These are phyloP conservation scores for Suillus placidus DNA, from an alignment of 768 basidiomycete genomes.

Conservation along the genomic window DNA sequence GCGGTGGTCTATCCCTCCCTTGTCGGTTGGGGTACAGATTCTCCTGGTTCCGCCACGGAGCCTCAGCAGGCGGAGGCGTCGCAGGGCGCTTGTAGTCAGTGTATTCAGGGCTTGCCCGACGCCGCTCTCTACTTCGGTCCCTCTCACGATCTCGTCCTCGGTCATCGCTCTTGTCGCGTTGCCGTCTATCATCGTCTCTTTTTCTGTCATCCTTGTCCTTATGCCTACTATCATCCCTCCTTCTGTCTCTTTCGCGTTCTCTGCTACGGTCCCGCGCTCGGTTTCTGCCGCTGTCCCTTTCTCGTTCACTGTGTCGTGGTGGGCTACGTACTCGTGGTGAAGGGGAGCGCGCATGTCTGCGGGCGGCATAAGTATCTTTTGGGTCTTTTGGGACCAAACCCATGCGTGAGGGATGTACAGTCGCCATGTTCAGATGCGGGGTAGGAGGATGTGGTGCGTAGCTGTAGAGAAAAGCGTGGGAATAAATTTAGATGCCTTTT, in stretches of 20 bases:
- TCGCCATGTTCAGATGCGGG: constrained; percentile 51
- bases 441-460: not conserved
- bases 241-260: not conserved
- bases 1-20: constrained; percentile 31
- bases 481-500: not conserved
- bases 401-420: constrained; percentile 74
- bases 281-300: constrained; percentile 21
- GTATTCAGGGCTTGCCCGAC: constrained; percentile 61
- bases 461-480: constrained; percentile 3
- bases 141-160: constrained; percentile 22
- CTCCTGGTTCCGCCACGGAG: constrained; percentile 51
- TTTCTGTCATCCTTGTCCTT: constrained; percentile 25
- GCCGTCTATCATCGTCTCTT: constrained; percentile 21
- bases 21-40: constrained; percentile 58
- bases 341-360: constrained; percentile 44
- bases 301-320: constrained; percentile 14
- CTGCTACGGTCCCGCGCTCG: constrained; percentile 17
- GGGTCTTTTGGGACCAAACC: constrained; percentile 58
- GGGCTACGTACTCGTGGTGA: constrained; percentile 35
- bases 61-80: constrained; percentile 40
- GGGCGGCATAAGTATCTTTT: constrained; percentile 19
- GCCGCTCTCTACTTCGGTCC: constrained; percentile 28
- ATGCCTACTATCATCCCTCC: constrained; percentile 25
- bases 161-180: not conserved
- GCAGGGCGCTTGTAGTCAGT: constrained; percentile 54